These are phyloP conservation scores for Tremellales sp. DNA, from an alignment of 1,284 basidiomycete species.

Conservation along the genomic window DNA sequence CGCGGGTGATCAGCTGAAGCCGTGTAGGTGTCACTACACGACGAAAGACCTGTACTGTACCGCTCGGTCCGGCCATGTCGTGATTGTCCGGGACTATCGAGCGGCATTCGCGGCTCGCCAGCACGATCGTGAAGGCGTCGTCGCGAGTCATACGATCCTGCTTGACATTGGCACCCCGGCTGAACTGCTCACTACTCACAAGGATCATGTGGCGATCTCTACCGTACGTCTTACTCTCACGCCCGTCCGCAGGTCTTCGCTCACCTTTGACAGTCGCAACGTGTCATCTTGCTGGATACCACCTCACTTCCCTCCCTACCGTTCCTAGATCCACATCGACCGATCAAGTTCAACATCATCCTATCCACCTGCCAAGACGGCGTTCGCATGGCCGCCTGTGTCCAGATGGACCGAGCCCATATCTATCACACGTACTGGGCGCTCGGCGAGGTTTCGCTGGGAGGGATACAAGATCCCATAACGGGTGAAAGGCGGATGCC, in stretches of 20 bases:
- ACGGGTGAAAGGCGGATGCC: constrained; percentile 2
- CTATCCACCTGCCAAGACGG: constrained; percentile 19
- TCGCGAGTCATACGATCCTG: constrained; percentile 16
- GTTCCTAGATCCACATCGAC: constrained; percentile 52
- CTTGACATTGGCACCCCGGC: constrained; percentile 16
- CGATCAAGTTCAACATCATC: constrained; percentile 29
- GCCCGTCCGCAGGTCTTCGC: background rate
- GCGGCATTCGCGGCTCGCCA: constrained; percentile 14
- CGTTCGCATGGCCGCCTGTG: constrained; percentile 21
- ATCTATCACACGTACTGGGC: constrained; percentile 33
- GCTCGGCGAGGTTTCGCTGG: constrained; percentile 11
- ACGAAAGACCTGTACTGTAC: constrained; percentile 29
- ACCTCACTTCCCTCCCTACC: constrained; percentile 15
- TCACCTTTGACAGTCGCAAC: constrained; percentile 9
- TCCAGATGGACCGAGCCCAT: constrained; percentile 29
- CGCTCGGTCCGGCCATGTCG: constrained; percentile 15
- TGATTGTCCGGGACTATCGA: constrained; percentile 31
- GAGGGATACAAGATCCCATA: constrained; percentile 8
- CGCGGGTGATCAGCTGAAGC: background rate
- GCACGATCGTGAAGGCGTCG: constrained; percentile 6
- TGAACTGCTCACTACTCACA: constrained; percentile 24
- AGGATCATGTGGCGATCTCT: constrained; percentile 23
- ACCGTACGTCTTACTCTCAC: constrained; percentile 14
- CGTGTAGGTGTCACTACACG: constrained; percentile 38
- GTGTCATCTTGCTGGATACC: constrained; percentile 23